Conservation (phyloP, 2,329 filamentous ascomycete genomes). For the Neofusicoccum umdonicola region DNA sequence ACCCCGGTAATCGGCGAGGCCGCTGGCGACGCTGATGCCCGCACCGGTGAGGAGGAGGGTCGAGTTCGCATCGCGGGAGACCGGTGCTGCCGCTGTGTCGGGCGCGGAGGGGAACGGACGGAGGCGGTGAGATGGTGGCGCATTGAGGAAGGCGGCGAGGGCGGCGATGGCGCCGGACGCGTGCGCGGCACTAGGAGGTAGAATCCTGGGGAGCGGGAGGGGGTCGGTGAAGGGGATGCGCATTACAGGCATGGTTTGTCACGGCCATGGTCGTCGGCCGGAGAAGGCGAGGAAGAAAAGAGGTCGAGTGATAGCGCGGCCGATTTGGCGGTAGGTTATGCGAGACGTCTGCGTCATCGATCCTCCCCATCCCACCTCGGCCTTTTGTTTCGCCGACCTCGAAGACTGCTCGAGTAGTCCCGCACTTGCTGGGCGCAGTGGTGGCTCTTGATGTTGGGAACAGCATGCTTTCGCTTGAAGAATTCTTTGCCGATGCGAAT, state of each 20-base stretch:
- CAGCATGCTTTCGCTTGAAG: not conserved
- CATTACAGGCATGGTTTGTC: conserved; percentile 61
- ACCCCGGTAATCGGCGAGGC: conserved; percentile 89
- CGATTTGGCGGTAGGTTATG: not conserved
- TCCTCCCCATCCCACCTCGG: not conserved
- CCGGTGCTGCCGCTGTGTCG: not conserved
- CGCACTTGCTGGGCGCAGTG: not conserved
- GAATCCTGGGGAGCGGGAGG: conserved; percentile 70
- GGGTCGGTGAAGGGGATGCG: conserved; percentile 89
- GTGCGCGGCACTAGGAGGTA: conserved; percentile 70
- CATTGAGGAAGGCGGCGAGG: conserved; percentile 71
- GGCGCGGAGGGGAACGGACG: not conserved
- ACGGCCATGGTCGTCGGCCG: not conserved
- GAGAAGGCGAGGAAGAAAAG: not conserved
- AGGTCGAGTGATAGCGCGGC: not conserved
- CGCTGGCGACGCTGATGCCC: conserved; percentile 89
- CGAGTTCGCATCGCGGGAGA: conserved; percentile 22
- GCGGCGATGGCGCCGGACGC: conserved; percentile 72
- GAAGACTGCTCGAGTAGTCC: not conserved
- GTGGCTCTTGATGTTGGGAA: not conserved
- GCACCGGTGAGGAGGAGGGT: conserved; percentile 75
- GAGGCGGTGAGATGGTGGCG: conserved; percentile 39
- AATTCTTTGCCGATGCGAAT: not conserved
- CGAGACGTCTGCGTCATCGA: conserved; percentile 14
- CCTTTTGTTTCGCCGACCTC: conserved; percentile 1